Percentiles rank a stretch among this genome's conserved stretches.
Evolutionary conservation across 163 green algal genomes (phyloP).

Genomic region (Scenedesmus sp.): DNA sequence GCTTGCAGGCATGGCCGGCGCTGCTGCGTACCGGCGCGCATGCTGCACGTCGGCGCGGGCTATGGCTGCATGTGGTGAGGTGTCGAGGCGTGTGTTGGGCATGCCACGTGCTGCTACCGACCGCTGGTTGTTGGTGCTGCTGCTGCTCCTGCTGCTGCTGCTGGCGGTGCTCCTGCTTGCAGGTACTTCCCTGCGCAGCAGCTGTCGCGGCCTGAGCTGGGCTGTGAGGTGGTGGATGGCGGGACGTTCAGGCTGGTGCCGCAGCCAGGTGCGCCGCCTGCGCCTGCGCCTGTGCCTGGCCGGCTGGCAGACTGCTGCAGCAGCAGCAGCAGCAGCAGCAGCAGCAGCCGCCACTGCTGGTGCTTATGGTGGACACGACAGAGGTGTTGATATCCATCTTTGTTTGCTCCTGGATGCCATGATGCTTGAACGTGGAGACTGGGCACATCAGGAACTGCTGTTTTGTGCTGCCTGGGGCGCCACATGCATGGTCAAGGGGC

Average conservation of each 20-base stretch:
- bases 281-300: not conserved
- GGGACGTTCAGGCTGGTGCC: constrained; percentile 65
- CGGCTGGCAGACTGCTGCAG: not conserved
- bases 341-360: not conserved
- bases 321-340: not conserved
- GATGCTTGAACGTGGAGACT: no score
- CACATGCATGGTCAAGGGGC: no score
- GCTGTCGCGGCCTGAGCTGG: constrained; percentile 59
- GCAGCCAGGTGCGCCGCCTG: constrained; percentile 2
- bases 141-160: not conserved
- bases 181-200: constrained; percentile 64
- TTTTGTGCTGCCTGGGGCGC: no score
- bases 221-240: constrained; percentile 66
- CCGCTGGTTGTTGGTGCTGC: not conserved
- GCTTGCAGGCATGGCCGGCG: not conserved
- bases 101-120: not conserved
- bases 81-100: not conserved
- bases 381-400: not conserved
- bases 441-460: no score
- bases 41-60: no score
- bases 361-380: not conserved
- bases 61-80: not conserved
- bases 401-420: no score
- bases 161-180: not conserved
- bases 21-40: not conserved